Percentiles rank a stretch among this genome's conserved stretches.
Evolutionary conservation across 78 protist species (phyloP).

Genomic region (Polysphondylium violaceum): DNA sequence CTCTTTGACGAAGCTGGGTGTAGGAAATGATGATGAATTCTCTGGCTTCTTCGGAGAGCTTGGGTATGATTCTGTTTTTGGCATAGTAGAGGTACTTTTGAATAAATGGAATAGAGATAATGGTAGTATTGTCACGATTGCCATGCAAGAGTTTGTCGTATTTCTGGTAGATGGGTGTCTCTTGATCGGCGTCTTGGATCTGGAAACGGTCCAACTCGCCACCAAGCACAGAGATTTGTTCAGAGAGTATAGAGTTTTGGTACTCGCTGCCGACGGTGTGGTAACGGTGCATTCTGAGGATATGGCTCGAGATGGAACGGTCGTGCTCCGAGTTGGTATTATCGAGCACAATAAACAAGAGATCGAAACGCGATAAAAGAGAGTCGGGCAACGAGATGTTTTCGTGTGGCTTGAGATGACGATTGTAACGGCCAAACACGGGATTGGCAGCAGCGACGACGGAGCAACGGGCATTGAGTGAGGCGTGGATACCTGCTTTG

Average conservation of each 20-base stretch:
- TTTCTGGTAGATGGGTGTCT: slow-evolving; percentile 69
- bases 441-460: slow-evolving; percentile 99
- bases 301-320: slow-evolving; percentile 88
- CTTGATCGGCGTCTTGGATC: slow-evolving; percentile 10
- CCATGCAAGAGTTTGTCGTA: slow-evolving; percentile 61
- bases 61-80: slow-evolving; percentile 61
- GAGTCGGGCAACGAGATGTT: slow-evolving; percentile 99
- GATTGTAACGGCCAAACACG: slow-evolving; percentile 95
- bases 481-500: slow-evolving; percentile 99
- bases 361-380: slow-evolving; percentile 99
- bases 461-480: slow-evolving; percentile 98
- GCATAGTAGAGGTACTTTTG: slow-evolving; percentile 88
- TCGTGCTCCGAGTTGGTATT: slow-evolving; percentile 79
- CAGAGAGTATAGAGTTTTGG: neutral
- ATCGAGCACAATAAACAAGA: slow-evolving; percentile 97
- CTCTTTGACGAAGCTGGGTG: slow-evolving; percentile 63
- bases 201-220: slow-evolving; percentile 29
- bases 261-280: slow-evolving; percentile 19
- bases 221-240: slow-evolving; percentile 66
- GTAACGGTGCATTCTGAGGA: slow-evolving; percentile 93
- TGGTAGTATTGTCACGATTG: neutral
- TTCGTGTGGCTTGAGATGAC: slow-evolving; percentile 68
- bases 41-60: slow-evolving; percentile 77
- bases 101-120: slow-evolving; percentile 82
- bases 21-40: slow-evolving; percentile 18